Conservation (phyloP, 257 asterid species). For the Fraxinus cuspidata region DNA sequence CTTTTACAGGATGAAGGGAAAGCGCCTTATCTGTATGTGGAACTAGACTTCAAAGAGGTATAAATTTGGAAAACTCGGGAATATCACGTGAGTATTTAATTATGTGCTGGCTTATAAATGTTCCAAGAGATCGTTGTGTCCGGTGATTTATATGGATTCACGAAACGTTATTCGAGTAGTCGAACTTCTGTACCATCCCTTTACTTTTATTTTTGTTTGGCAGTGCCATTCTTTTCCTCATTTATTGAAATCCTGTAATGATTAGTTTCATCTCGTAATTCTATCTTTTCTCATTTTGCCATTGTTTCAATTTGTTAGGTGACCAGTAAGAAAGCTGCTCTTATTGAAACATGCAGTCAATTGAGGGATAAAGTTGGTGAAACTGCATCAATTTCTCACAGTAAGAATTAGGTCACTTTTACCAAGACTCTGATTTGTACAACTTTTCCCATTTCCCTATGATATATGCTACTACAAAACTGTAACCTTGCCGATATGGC, state of each 20-base stretch:
- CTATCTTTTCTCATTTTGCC: slow-evolving; percentile 21
- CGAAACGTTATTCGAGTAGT: neutral
- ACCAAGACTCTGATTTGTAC: too few species aligned
- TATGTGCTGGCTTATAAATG: neutral
- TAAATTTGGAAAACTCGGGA: slow-evolving; percentile 1
- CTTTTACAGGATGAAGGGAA: slow-evolving; percentile 88
- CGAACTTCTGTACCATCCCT: neutral
- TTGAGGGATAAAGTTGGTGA: slow-evolving; percentile 82
- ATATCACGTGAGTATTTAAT: neutral
- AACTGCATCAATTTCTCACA: slow-evolving; percentile 58
- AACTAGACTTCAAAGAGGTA: slow-evolving; percentile 95
- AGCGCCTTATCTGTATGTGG: slow-evolving; percentile 83
- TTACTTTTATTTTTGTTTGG: slow-evolving; percentile 16
- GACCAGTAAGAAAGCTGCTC: slow-evolving; percentile 84
- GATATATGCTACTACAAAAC: too few species aligned
- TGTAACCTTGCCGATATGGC: too few species aligned
- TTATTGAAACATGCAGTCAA: slow-evolving; percentile 64
- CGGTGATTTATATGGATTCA: neutral
- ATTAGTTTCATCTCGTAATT: neutral
- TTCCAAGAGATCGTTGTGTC: neutral
- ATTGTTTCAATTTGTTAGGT: slow-evolving; percentile 49
- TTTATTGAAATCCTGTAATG: neutral
- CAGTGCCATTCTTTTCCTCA: neutral
- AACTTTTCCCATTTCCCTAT: too few species aligned
- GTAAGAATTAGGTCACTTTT: neutral